Conservation (phyloP, 495 filamentous ascomycete species). For the Trichoderma erinaceum region DNA sequence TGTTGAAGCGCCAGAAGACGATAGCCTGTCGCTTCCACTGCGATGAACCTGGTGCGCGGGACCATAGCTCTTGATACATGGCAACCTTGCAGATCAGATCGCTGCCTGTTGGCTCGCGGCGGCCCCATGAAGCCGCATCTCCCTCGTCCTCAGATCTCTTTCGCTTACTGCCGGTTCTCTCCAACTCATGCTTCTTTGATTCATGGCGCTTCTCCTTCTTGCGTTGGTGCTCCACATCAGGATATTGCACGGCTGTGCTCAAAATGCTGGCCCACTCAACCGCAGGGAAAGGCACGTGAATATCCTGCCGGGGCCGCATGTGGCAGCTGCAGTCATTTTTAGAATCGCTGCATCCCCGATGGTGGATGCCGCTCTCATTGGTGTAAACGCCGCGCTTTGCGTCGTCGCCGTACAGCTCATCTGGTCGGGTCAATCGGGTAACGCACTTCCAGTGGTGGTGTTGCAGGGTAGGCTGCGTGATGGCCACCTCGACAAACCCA, state of each 20-base stretch:
- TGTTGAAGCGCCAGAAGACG: constrained; percentile 42
- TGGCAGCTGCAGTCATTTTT: constrained; percentile 16
- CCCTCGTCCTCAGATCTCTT: constrained; percentile 10
- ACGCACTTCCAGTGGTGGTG: constrained; percentile 45
- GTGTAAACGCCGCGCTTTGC: constrained; percentile 28
- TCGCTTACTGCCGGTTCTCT: constrained; percentile 6
- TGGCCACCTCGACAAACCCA: constrained; percentile 42
- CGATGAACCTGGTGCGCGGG: constrained; percentile 27
- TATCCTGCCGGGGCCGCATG: not conserved
- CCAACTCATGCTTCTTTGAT: constrained; percentile 9
- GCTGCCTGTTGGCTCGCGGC: constrained; percentile 33
- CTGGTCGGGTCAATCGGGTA: constrained; percentile 42
- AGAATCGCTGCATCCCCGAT: constrained; percentile 26
- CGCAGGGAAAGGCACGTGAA: constrained; percentile 18
- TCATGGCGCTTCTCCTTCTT: constrained; percentile 28
- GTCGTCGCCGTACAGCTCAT: constrained; percentile 38
- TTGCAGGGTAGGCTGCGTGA: constrained; percentile 38
- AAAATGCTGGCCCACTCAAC: constrained; percentile 18
- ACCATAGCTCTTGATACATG: constrained; percentile 48
- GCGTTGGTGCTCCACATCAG: constrained; percentile 16
- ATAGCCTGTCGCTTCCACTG: constrained; percentile 39
- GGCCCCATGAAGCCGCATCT: constrained; percentile 15
- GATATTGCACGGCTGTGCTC: constrained; percentile 17
- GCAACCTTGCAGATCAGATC: constrained; percentile 41
- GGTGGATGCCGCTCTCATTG: constrained; percentile 29